Conservation (phyloP, 805 yeast genomes). For the Candida vartiovaarae region DNA sequence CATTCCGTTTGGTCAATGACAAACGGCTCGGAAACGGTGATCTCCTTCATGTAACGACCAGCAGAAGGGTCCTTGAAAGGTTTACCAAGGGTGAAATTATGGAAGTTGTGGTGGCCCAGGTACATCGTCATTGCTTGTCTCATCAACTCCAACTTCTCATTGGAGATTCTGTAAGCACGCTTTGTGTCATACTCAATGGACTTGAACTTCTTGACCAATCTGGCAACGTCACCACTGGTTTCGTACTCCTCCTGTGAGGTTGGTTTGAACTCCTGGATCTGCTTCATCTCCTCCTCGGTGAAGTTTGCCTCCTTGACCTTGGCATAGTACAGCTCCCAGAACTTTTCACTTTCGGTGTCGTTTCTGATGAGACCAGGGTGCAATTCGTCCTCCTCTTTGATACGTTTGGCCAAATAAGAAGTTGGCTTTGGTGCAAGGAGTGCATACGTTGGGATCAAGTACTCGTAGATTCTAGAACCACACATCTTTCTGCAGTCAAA, state of each 20-base stretch:
- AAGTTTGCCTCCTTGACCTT: slow-evolving; percentile 28
- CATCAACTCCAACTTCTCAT: slow-evolving; percentile 54
- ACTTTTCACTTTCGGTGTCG: slow-evolving; percentile 63
- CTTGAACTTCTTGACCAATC: slow-evolving; percentile 45
- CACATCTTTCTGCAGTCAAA: slow-evolving; percentile 96
- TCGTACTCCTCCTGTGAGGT: slow-evolving; percentile 31
- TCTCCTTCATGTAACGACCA: slow-evolving; percentile 69
- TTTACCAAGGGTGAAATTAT: slow-evolving; percentile 81
- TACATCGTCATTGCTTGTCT: slow-evolving; percentile 65
- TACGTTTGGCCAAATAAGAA: slow-evolving; percentile 54
- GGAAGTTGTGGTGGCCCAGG: slow-evolving; percentile 88
- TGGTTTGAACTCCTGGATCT: slow-evolving; percentile 24
- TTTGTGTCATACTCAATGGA: slow-evolving; percentile 60
- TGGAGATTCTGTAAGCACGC: slow-evolving; percentile 58
- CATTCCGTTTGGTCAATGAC: slow-evolving; percentile 92
- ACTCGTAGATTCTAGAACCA: slow-evolving; percentile 92
- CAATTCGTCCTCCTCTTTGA: slow-evolving; percentile 43
- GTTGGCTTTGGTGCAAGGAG: slow-evolving; percentile 86
- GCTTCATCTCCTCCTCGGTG: slow-evolving; percentile 23
- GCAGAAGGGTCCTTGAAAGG: slow-evolving; percentile 80
- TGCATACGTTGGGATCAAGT: slow-evolving; percentile 85
- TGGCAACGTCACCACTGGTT: slow-evolving; percentile 30
- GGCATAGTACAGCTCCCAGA: slow-evolving; percentile 55
- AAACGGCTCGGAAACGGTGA: slow-evolving; percentile 81
- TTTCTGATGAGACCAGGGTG: slow-evolving; percentile 53